Evolutionary conservation across 1,284 basidiomycete genomes (phyloP).

Genomic region (Ustilago shanxiensis): DNA sequence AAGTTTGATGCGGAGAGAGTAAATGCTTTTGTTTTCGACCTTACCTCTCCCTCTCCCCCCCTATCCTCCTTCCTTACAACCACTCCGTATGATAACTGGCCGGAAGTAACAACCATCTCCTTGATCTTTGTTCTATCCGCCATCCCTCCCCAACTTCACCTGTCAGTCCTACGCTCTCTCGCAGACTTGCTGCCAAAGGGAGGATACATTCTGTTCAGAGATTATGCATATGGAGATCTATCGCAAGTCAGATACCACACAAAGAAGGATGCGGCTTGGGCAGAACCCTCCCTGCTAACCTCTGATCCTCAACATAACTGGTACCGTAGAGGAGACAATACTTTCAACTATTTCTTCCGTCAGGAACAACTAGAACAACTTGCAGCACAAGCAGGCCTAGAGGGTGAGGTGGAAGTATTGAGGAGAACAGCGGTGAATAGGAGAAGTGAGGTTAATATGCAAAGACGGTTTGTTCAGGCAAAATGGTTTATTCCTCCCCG

Average conservation of each 20-base stretch:
- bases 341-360: conserved; percentile 70
- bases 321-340: conserved; percentile 70
- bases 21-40: conserved; percentile 70
- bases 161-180: conserved; percentile 18
- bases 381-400: conserved; percentile 38
- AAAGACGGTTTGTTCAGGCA: conserved; percentile 63
- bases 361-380: conserved; percentile 55
- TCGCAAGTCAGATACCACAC: conserved; percentile 70
- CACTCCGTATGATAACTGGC: conserved; percentile 17
- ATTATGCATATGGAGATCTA: conserved; percentile 70
- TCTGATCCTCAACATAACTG: conserved; percentile 39
- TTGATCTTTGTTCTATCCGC: conserved; percentile 70
- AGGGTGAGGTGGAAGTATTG: conserved; percentile 49
- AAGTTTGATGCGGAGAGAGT: conserved; percentile 52
- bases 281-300: conserved; percentile 67
- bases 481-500: conserved; percentile 49
- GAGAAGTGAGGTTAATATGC: conserved; percentile 41
- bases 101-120: conserved; percentile 57
- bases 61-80: conserved; percentile 10
- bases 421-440: conserved; percentile 35
- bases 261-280: conserved; percentile 59
- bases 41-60: conserved; percentile 34
- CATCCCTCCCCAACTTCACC: conserved; percentile 67
- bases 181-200: conserved; percentile 17
- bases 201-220: conserved; percentile 66